Conservation (phyloP, 257 asterid genomes). For the Lycium ferocissimum region DNA sequence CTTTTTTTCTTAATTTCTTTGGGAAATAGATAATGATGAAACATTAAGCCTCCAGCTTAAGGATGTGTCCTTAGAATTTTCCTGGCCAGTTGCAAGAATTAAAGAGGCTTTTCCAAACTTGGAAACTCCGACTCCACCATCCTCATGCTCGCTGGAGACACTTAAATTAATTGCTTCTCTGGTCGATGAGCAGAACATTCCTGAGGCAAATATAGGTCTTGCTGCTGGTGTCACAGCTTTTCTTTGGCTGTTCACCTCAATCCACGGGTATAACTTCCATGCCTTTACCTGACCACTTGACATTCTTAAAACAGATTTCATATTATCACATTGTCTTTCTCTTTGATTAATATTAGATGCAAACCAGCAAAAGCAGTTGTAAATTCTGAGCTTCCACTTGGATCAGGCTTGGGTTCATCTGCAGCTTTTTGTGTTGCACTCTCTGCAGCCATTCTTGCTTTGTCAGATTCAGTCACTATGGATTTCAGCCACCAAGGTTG, state of each 20-base stretch:
- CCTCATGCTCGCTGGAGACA: constrained; percentile 76
- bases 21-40: constrained; percentile 67
- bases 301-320: constrained; percentile 7
- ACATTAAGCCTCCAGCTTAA: constrained; percentile 73
- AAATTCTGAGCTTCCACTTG: constrained; percentile 91
- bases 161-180: constrained; percentile 73
- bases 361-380: constrained; percentile 87
- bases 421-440: constrained; percentile 93
- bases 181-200: constrained; percentile 75
- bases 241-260: constrained; percentile 84
- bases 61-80: constrained; percentile 79
- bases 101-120: constrained; percentile 74
- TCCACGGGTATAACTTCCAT: constrained; percentile 65
- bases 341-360: constrained; percentile 54
- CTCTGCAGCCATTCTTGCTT: constrained; percentile 81
- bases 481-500: constrained; percentile 90
- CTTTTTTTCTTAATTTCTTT: constrained; percentile 20
- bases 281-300: constrained; percentile 7
- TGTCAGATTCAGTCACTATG: constrained; percentile 65
- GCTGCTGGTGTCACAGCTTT: constrained; percentile 87
- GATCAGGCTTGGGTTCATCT: constrained; percentile 98
- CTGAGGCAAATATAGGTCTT: constrained; percentile 69
- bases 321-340: constrained; percentile 28
- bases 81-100: constrained; percentile 86
- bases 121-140: constrained; percentile 58